phyloP scores from a whole-genome alignment of 1,284 basidiomycete genomes.

The Cryptococcus sp. region DNA sequence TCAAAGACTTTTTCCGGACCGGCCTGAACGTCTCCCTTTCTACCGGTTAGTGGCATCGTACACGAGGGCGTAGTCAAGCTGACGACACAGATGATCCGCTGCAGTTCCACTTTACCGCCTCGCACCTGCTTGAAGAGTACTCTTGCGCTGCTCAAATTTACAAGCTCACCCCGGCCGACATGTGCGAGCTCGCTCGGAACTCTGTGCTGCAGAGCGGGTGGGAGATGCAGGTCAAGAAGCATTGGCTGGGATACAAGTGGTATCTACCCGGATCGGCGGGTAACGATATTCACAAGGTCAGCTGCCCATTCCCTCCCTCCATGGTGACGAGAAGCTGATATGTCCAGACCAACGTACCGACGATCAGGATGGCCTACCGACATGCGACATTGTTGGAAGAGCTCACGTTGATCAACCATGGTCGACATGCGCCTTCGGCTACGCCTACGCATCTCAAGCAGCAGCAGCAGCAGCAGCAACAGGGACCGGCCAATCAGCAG shows the following conservation, averaged over 20 bases:
- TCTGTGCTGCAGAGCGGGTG: constrained; percentile 95
- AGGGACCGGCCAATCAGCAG: not conserved
- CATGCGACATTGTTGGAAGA: constrained; percentile 85
- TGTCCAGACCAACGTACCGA: constrained; percentile 93
- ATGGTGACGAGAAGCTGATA: not conserved
- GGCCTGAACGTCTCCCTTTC: constrained; percentile 95
- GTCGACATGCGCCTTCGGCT: constrained; percentile 19
- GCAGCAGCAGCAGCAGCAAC: too few relatives aligned
- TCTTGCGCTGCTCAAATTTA: constrained; percentile 96
- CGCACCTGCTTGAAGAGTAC: constrained; percentile 92
- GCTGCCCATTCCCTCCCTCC: not conserved
- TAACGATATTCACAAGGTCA: constrained; percentile 85
- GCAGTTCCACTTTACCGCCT: constrained; percentile 96
- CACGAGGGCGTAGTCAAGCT: not conserved
- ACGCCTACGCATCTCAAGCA: constrained; percentile 33
- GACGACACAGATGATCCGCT: constrained; percentile 37
- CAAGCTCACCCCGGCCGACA: constrained; percentile 66
- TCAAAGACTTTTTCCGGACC: constrained; percentile 94
- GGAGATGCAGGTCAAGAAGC: constrained; percentile 97
- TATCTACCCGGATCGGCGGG: constrained; percentile 80
- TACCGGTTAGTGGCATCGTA: constrained; percentile 63
- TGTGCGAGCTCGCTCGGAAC: constrained; percentile 88
- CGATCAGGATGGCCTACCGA: constrained; percentile 81
- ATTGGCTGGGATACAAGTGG: constrained; percentile 90
- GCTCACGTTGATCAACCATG: constrained; percentile 45